Percentiles rank a stretch among this genome's conserved stretches.
These are phyloP conservation scores for Candida khao-thaluensis DNA, from an alignment of 805 yeast species.

Conservation along the genomic window DNA sequence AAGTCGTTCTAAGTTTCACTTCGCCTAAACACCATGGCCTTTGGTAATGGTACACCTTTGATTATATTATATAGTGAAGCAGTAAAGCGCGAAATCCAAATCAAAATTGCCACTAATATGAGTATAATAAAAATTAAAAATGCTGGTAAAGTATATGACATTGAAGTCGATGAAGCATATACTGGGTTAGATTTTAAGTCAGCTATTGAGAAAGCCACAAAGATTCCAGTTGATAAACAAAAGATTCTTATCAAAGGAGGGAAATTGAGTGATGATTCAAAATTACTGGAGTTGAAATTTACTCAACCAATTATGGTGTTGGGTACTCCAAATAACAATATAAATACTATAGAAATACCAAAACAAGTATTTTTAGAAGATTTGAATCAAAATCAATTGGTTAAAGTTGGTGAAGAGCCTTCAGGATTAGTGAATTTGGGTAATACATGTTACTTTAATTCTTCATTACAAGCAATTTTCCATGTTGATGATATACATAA, in stretches of 20 bases:
- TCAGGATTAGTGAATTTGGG: constrained; percentile 70
- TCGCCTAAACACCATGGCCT: no score
- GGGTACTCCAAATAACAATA: constrained; percentile 79
- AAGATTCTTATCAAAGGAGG: constrained; percentile 89
- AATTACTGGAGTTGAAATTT: constrained; percentile 50
- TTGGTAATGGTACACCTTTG: no score
- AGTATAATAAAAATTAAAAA: constrained; percentile 30
- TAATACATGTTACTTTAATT: constrained; percentile 75
- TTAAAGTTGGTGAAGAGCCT: constrained; percentile 47
- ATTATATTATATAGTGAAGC: no score
- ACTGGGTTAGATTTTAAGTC: constrained; percentile 64
- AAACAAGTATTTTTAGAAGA: constrained; percentile 69
- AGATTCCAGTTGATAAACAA: constrained; percentile 86
- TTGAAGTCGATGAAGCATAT: constrained; percentile 47
- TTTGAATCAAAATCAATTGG: constrained; percentile 46
- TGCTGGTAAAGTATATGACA: constrained; percentile 42
- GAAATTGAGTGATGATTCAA: constrained; percentile 71
- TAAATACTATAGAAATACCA: constrained; percentile 51
- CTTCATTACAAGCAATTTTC: constrained; percentile 60
- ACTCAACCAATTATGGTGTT: constrained; percentile 80
- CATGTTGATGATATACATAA: constrained; percentile 42
- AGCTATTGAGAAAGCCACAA: constrained; percentile 69
- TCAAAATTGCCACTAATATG: constrained; percentile 11
- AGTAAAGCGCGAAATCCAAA: no score
- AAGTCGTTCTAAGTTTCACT: no score